Percentiles rank a stretch among this genome's conserved stretches.
Evolutionary conservation across 108 stramenopile species (phyloP).

Genomic region (Cyclotella kingstonii): DNA sequence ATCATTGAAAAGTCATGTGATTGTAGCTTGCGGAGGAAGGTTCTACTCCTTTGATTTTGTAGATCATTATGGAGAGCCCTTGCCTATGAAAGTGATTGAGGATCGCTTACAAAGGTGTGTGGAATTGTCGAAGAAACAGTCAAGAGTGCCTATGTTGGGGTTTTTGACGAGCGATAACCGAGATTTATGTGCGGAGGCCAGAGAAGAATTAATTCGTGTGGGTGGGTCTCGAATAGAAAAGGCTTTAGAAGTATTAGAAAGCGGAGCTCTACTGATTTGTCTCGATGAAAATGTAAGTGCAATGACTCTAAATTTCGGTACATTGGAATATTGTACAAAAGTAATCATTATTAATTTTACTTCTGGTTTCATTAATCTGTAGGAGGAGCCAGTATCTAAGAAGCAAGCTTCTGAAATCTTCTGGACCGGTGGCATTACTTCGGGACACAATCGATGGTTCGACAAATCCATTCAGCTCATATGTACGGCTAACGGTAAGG

Average conservation of each 20-base stretch:
- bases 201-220: slow-evolving; percentile 58
- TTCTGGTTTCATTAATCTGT: background rate
- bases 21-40: slow-evolving; percentile 69
- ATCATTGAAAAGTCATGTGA: slow-evolving; percentile 57
- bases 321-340: no score
- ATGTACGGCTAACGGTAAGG: slow-evolving; percentile 81
- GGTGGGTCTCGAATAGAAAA: slow-evolving; percentile 59
- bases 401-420: slow-evolving; percentile 56
- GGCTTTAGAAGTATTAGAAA: slow-evolving; percentile 70
- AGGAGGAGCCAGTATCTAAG: slow-evolving; percentile 51
- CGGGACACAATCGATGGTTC: slow-evolving; percentile 81
- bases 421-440: slow-evolving; percentile 50
- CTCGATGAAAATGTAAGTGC: slow-evolving; percentile 57
- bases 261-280: slow-evolving; percentile 77
- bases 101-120: slow-evolving; percentile 46
- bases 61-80: slow-evolving; percentile 45
- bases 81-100: slow-evolving; percentile 56
- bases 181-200: slow-evolving; percentile 72
- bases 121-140: slow-evolving; percentile 36
- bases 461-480: slow-evolving; percentile 88
- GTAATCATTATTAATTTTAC: no score
- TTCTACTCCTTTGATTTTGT: slow-evolving; percentile 72
- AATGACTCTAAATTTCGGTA: background rate
- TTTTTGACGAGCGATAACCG: slow-evolving; percentile 74
- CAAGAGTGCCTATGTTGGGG: slow-evolving; percentile 46